Percentiles rank a stretch among this genome's conserved stretches.
Evolutionary conservation across 805 yeast genomes (phyloP).

Genomic region (Kodamaea hsintzibuensis): DNA sequence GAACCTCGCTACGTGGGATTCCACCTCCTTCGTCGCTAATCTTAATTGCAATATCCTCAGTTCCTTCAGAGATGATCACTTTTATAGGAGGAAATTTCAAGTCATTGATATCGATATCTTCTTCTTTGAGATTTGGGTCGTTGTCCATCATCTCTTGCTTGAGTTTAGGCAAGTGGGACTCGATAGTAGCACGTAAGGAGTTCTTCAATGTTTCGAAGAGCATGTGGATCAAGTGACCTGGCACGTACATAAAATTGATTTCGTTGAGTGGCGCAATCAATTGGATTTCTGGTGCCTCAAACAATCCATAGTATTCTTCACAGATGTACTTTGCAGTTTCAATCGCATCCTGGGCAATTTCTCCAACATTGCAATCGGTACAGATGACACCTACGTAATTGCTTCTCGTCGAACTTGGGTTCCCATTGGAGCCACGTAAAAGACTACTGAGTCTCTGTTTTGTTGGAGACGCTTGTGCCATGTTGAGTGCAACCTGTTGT

Average conservation of each 20-base stretch:
- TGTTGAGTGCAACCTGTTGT: constrained; percentile 84
- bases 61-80: constrained; percentile 84
- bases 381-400: constrained; percentile 90
- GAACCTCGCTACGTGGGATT: constrained; percentile 79
- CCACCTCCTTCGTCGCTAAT: constrained; percentile 95
- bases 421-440: constrained; percentile 30
- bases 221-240: constrained; percentile 91
- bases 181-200: constrained; percentile 86
- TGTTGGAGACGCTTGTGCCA: constrained; percentile 54
- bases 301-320: constrained; percentile 85
- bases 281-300: constrained; percentile 83
- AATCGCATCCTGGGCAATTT: constrained; percentile 82
- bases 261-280: constrained; percentile 71
- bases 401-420: constrained; percentile 20
- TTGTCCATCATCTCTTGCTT: constrained; percentile 37
- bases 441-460: constrained; percentile 37
- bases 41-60: constrained; percentile 87
- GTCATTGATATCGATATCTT: constrained; percentile 54
- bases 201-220: constrained; percentile 85
- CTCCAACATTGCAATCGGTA: constrained; percentile 78
- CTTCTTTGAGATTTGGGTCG: constrained; percentile 41
- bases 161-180: constrained; percentile 60
- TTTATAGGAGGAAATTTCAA: constrained; percentile 80
- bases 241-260: constrained; percentile 85
- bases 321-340: constrained; percentile 90